phyloP scores from a whole-genome alignment of 2,329 filamentous ascomycete genomes.

The Fusarium secorum region DNA sequence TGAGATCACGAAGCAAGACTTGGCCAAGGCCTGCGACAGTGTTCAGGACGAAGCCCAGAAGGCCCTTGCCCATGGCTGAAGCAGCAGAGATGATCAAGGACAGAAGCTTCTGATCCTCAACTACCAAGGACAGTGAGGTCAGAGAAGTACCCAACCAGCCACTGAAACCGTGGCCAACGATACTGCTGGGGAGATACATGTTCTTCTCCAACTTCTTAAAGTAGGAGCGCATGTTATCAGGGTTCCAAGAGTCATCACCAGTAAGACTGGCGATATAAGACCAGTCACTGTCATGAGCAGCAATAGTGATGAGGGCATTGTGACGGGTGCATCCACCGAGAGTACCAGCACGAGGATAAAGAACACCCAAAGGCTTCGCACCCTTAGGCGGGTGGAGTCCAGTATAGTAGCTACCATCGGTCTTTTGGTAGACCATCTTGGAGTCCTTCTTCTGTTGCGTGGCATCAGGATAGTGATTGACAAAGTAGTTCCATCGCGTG shows the following conservation, averaged over 20 bases:
- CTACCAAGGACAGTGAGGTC: slow-evolving; percentile 33
- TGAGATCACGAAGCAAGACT: slow-evolving; percentile 42
- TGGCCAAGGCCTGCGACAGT: slow-evolving; percentile 39
- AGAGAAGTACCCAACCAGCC: slow-evolving; percentile 47
- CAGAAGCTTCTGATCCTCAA: slow-evolving; percentile 43
- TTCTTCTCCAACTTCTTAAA: slow-evolving; percentile 54
- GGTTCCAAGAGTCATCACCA: slow-evolving; percentile 53
- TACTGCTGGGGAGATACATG: slow-evolving; percentile 50
- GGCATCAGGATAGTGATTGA: slow-evolving; percentile 65
- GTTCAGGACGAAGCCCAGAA: slow-evolving; percentile 24
- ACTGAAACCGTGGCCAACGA: slow-evolving; percentile 52
- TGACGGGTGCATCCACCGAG: slow-evolving; percentile 52
- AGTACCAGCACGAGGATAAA: slow-evolving; percentile 55
- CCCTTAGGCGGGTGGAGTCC: slow-evolving; percentile 47
- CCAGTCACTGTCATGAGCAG: slow-evolving; percentile 53
- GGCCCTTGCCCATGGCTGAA: slow-evolving; percentile 39
- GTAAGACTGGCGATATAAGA: slow-evolving; percentile 51
- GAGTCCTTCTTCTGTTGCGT: slow-evolving; percentile 56
- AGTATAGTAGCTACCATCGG: slow-evolving; percentile 48
- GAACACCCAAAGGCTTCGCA: slow-evolving; percentile 51
- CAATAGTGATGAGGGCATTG: slow-evolving; percentile 51
- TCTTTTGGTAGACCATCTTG: slow-evolving; percentile 53
- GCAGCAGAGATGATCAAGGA: slow-evolving; percentile 41
- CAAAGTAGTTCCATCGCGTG: slow-evolving; percentile 65
- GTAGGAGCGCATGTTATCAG: slow-evolving; percentile 52